Percentiles rank a stretch among this genome's conserved stretches.
phyloP scores from a whole-genome alignment of 73 alveolate species.

The Diophrys sp. region DNA sequence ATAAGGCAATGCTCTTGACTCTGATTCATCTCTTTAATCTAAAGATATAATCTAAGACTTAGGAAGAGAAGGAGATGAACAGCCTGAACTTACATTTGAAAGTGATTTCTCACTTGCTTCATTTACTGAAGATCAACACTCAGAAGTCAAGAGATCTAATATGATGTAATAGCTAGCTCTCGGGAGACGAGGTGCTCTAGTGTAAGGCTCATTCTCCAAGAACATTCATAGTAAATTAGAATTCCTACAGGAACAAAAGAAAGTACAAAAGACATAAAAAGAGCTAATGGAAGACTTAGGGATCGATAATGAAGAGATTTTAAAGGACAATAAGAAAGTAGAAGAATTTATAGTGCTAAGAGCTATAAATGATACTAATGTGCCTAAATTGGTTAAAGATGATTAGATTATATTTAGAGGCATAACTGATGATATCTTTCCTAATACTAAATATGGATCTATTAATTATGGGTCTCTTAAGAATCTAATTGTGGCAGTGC shows the following conservation, averaged over 20 bases:
- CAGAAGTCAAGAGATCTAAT: neutral
- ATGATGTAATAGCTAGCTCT: too few species aligned
- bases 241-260: constrained; percentile 24
- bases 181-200: too few species aligned
- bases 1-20: neutral
- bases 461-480: constrained; percentile 70
- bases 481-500: constrained; percentile 70
- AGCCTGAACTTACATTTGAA: neutral
- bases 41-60: constrained; percentile 11
- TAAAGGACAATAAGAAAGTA: constrained; percentile 45
- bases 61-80: neutral
- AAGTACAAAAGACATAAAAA: constrained; percentile 27
- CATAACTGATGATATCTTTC: constrained; percentile 90
- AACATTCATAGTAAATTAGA: constrained; percentile 1
- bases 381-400: constrained; percentile 92
- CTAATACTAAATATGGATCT: constrained; percentile 59
- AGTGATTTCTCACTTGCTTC: neutral
- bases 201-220: too few species aligned
- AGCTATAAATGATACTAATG: constrained; percentile 94
- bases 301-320: constrained; percentile 36
- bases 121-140: neutral
- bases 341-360: constrained; percentile 95
- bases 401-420: constrained; percentile 96
- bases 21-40: constrained; percentile 12
- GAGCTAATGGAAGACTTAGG: constrained; percentile 59